Base-by-base conservation (phyloP, 2,329 filamentous ascomycete genomes). In the Elsinoe arachidis region DNA sequence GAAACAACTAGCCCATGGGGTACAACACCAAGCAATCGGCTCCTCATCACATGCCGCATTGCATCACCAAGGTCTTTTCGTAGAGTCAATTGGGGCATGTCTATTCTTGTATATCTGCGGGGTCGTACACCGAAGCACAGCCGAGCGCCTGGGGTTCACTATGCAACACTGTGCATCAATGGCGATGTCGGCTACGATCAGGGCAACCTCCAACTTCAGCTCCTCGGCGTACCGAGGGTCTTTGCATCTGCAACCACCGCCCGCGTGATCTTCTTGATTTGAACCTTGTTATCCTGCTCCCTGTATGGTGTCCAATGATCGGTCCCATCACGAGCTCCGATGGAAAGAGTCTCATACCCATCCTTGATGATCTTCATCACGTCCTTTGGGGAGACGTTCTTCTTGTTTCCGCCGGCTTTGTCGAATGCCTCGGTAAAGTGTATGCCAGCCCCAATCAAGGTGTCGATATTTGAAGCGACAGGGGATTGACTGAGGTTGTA, bases 301-400 rank as follows among this genome's bases (percentile, higher is more conserved):
- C 92, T 79, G 70, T 88, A 97, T 68, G 79, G 82, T 63, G 90
- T 88, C 88, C 90, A 95, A 37, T 84, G 83, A 69, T 92, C 91
- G 63, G 95, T 70, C 0, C 88, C 91, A 68, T 95, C 91, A 66
- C 86, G 90, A 0, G 89, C 84, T 72, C 95, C 88, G 56, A 99
- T 95, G 61, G 87, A 92, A 65, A 99, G 73, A 35, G 91, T 96
- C 71, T 97, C 92, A 67, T 97, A 97, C 0, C 93, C 93, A 70
- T 95, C 87, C 74, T 95, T 95, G 71, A 99, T 97, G 26, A 96
- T 88, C 63, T 88, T 86, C 41, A 86, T 86, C 38, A 99, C 90
- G 69, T 96, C 88, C 52, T 83, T 78, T 37, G 87, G 90, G 59
- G 88, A 95, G 59, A 96, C 74, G 63, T 87, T 83, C 65, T 83